A percentile compares a stretch with the other conserved stretches of the same genome.
Conservation (phyloP, 1,284 basidiomycete genomes). For the Trametes sp. region DNA sequence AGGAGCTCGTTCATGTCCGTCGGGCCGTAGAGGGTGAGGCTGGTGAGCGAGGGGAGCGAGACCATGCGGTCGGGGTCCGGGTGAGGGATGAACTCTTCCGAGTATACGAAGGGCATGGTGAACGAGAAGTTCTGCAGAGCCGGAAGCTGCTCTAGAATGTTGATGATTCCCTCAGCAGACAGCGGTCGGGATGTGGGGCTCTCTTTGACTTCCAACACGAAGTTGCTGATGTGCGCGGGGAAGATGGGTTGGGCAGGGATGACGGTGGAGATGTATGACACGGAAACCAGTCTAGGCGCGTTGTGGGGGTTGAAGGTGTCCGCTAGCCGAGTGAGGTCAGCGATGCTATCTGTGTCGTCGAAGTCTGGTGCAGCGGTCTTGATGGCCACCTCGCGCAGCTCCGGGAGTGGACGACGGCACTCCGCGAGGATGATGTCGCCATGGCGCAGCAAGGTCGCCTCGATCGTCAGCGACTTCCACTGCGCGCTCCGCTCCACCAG, state of each 20-base stretch:
- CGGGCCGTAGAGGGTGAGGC: constrained; percentile 51
- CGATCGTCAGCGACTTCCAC: constrained; percentile 55
- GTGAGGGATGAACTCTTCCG: constrained; percentile 45
- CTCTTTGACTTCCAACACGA: constrained; percentile 44
- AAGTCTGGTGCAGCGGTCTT: constrained; percentile 32
- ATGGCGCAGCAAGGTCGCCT: constrained; percentile 46
- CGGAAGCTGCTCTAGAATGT: constrained; percentile 36
- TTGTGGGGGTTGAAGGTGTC: constrained; percentile 39
- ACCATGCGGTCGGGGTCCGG: constrained; percentile 40
- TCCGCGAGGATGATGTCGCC: constrained; percentile 49
- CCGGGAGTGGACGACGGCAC: constrained; percentile 17
- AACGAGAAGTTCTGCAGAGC: constrained; percentile 51
- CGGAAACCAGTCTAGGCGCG: constrained; percentile 45
- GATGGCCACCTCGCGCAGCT: constrained; percentile 36
- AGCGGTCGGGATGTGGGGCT: constrained; percentile 37
- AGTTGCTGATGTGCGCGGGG: constrained; percentile 48
- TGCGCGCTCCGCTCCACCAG: constrained; percentile 49
- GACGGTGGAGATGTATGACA: constrained; percentile 47
- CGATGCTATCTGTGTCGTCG: constrained; percentile 18
- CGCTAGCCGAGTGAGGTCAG: constrained; percentile 34
- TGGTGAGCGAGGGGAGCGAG: constrained; percentile 48
- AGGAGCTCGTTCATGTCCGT: constrained; percentile 54
- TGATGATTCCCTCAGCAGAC: constrained; percentile 40
- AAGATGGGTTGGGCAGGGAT: constrained; percentile 43
- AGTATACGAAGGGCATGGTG: constrained; percentile 46